Percentiles rank a stretch among this genome's conserved stretches.
Evolutionary conservation across 306 rosid genomes (phyloP).

Genomic region (Styphnolobium japonicum): DNA sequence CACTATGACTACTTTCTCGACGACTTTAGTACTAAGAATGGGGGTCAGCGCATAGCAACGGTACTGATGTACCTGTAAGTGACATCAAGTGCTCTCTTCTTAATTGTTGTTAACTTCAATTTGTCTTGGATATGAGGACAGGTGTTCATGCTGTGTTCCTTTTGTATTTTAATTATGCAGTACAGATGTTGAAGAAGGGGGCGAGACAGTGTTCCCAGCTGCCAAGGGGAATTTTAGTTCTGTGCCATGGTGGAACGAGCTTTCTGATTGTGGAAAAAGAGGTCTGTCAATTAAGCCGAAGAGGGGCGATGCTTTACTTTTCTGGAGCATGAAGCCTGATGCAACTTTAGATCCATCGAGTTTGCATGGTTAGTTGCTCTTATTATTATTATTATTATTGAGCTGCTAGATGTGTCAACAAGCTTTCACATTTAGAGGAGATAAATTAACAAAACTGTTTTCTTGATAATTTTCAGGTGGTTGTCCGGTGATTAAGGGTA

Average conservation of each 20-base stretch:
- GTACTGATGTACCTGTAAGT: slow-evolving; percentile 97
- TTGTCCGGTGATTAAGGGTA: slow-evolving; percentile 92
- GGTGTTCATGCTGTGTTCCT: slow-evolving; percentile 9
- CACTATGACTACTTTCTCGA: slow-evolving; percentile 97
- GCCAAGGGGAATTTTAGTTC: slow-evolving; percentile 92
- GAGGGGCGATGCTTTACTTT: slow-evolving; percentile 95
- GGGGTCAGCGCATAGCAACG: slow-evolving; percentile 98
- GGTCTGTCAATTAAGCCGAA: slow-evolving; percentile 95
- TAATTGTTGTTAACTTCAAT: background rate
- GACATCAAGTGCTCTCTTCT: slow-evolving; percentile 15
- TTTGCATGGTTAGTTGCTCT: slow-evolving; percentile 76
- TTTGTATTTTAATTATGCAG: slow-evolving; percentile 48
- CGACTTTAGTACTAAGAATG: slow-evolving; percentile 77
- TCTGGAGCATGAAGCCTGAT: slow-evolving; percentile 99
- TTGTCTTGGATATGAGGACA: background rate
- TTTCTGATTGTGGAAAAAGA: slow-evolving; percentile 86
- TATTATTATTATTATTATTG: background rate
- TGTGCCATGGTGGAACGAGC: slow-evolving; percentile 96
- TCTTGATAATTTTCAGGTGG: slow-evolving; percentile 69
- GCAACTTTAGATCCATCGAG: slow-evolving; percentile 87
- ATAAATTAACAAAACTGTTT: background rate
- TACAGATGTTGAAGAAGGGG: slow-evolving; percentile 99
- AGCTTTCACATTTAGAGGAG: slow-evolving; percentile 22
- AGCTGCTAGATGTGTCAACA: background rate
- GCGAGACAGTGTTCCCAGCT: slow-evolving; percentile 98